These are phyloP conservation scores for Hyaloscypha variabilis DNA, from an alignment of 495 filamentous ascomycete species.

Conservation along the genomic window DNA sequence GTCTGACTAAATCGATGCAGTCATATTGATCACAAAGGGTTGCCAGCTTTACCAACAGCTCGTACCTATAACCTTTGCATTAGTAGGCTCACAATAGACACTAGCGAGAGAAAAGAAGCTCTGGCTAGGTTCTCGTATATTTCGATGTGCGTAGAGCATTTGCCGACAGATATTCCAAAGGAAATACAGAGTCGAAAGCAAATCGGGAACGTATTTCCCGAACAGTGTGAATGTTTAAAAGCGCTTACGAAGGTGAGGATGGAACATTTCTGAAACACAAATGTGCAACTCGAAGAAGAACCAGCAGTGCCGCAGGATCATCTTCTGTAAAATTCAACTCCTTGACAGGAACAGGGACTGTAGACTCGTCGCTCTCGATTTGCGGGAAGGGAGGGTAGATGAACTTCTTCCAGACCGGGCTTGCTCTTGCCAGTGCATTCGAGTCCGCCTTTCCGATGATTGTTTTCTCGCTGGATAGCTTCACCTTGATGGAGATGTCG, in stretches of 20 bases:
- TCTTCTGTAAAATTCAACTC: conserved; percentile 8
- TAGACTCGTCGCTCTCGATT: not conserved
- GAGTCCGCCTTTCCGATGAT: not conserved
- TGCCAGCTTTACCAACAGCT: not conserved
- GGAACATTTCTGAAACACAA: conserved; percentile 7
- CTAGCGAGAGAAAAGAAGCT: too few relatives aligned
- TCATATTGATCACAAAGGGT: conserved; percentile 12
- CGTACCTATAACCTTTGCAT: too few relatives aligned
- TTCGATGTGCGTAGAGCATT: too few relatives aligned
- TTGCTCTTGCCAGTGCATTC: not conserved
- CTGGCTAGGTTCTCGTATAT: too few relatives aligned
- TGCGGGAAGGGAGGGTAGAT: not conserved
- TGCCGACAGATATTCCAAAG: too few relatives aligned
- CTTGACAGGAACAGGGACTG: not conserved
- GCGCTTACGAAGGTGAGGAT: not conserved
- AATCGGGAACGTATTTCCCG: too few relatives aligned
- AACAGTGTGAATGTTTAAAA: not conserved
- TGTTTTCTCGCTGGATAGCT: not conserved
- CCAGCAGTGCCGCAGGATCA: not conserved
- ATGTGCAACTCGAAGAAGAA: conserved; percentile 6
- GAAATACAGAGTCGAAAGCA: too few relatives aligned
- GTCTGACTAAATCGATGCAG: not conserved
- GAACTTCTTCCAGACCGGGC: conserved; percentile 7
- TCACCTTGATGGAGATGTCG: not conserved
- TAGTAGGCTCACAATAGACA: too few relatives aligned